Percentiles rank a stretch among this genome's conserved stretches.
Conservation (phyloP, 2,329 filamentous ascomycete genomes). For the Neonectria hederae region DNA sequence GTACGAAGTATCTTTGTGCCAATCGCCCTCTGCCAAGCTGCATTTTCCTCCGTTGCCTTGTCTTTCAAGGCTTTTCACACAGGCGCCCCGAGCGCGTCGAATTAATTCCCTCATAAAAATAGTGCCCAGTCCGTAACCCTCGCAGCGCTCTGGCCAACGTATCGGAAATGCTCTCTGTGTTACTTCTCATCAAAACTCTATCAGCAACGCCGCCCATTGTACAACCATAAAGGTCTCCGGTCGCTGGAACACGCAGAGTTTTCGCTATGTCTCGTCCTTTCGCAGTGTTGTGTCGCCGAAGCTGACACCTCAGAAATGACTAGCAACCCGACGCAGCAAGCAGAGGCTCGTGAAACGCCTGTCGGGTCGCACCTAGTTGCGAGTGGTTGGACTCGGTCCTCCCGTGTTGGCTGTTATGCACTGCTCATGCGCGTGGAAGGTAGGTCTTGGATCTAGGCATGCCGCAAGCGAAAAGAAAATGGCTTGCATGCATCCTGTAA, state of each 20-base stretch:
- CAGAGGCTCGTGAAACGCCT: conserved; percentile 28
- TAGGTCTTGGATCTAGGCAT: conserved; percentile 6
- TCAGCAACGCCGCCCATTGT: conserved; percentile 1
- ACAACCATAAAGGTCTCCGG: conserved; percentile 4
- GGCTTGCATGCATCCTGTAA: conserved; percentile 6
- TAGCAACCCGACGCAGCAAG: conserved; percentile 2
- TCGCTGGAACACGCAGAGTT: conserved; percentile 11
- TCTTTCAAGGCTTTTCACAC: conserved; percentile 10
- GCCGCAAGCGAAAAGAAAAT: neutral
- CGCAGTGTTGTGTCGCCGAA: conserved; percentile 9
- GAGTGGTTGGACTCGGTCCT: conserved; percentile 26
- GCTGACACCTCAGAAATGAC: conserved; percentile 22
- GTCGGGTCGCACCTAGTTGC: conserved; percentile 32
- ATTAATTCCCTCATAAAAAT: conserved; percentile 16
- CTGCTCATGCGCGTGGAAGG: conserved; percentile 8
- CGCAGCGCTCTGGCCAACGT: conserved; percentile 2
- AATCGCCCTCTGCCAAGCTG: conserved; percentile 9
- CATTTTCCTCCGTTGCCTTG: conserved; percentile 15
- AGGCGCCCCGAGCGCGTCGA: conserved; percentile 8
- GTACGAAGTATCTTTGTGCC: conserved; percentile 3
- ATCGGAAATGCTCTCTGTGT: conserved; percentile 5
- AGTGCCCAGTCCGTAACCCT: neutral
- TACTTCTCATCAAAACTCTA: conserved; percentile 5
- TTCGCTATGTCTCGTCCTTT: conserved; percentile 16
- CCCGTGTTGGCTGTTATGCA: conserved; percentile 1